phyloP scores from a whole-genome alignment of 768 basidiomycete species.

The Russula dissimulans region DNA sequence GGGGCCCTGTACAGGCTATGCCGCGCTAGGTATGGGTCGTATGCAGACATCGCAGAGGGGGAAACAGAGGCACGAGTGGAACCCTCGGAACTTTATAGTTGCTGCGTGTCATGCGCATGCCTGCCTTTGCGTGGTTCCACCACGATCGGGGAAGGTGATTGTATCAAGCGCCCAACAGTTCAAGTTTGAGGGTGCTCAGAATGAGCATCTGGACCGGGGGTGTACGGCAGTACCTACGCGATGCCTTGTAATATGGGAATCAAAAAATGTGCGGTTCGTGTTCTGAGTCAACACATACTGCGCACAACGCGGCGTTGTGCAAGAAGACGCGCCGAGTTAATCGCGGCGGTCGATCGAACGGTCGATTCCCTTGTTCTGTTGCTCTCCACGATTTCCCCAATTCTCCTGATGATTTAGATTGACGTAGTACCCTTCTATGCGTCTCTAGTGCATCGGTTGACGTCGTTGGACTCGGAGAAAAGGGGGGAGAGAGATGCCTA shows the following conservation, averaged over 20 bases:
- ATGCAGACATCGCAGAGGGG: conserved; percentile 8
- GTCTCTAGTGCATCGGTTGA: too few relatives aligned
- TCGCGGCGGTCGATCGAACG: background rate
- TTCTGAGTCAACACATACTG: background rate
- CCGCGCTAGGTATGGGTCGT: conserved; percentile 8
- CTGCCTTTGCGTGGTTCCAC: background rate
- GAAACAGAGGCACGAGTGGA: background rate
- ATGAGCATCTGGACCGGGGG: background rate
- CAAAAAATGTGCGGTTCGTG: background rate
- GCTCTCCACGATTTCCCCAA: too few relatives aligned
- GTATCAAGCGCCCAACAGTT: conserved; percentile 1
- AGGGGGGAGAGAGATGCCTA: too few relatives aligned
- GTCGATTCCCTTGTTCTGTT: background rate
- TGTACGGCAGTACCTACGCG: conserved; percentile 2
- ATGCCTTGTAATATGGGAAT: background rate
- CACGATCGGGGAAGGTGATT: background rate
- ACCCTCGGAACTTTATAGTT: conserved; percentile 1
- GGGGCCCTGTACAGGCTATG: conserved; percentile 4
- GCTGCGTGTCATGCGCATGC: background rate
- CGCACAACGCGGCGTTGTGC: background rate
- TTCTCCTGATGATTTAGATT: background rate
- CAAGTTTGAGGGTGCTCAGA: background rate
- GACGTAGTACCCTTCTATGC: background rate
- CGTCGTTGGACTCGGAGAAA: too few relatives aligned
- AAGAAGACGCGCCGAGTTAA: background rate